Percentiles rank a stretch among this genome's conserved stretches.
These are phyloP conservation scores for Mycena alexandri DNA, from an alignment of 768 basidiomycete species.

Conservation along the genomic window DNA sequence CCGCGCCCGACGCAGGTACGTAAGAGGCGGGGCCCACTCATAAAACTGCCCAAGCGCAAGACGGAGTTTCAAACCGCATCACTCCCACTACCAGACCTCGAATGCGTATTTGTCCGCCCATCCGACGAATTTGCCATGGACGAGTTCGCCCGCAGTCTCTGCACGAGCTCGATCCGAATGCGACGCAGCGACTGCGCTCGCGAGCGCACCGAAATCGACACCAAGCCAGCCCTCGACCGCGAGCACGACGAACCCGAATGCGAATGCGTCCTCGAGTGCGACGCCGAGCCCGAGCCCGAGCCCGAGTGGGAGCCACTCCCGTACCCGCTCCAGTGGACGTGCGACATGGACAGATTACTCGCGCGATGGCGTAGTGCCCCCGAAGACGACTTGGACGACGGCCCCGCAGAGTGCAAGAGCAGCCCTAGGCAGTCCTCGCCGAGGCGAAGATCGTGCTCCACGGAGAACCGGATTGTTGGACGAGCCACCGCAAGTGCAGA, in stretches of 20 bases:
- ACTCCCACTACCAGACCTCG: constrained; percentile 64
- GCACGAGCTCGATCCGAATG: constrained; percentile 67
- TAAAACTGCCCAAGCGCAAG: no score
- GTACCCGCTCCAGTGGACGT: constrained; percentile 47
- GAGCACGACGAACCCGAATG: constrained; percentile 56
- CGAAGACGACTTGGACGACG: constrained; percentile 65
- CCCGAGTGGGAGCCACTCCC: constrained; percentile 43
- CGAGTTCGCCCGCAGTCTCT: constrained; percentile 70
- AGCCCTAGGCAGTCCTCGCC: constrained; percentile 66
- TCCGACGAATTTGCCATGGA: constrained; percentile 64
- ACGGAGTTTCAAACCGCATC: no score
- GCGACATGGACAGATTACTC: constrained; percentile 49
- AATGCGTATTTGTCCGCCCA: constrained; percentile 50
- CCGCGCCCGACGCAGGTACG: no score
- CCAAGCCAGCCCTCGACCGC: constrained; percentile 58
- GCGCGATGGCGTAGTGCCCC: constrained; percentile 56
- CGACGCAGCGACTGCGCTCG: constrained; percentile 74
- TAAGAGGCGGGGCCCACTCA: no score
- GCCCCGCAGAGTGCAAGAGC: constrained; percentile 53
- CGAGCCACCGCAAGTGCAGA: no score
- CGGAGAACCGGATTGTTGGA: no score
- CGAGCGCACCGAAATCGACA: constrained; percentile 59
- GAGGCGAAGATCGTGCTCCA: no score
- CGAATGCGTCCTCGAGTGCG: constrained; percentile 46
- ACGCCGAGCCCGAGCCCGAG: constrained; percentile 52